A percentile compares a stretch with the other conserved stretches of the same genome.
Conservation (phyloP, 2,329 filamentous ascomycete genomes). For the Colletotrichum lindemuthianum region DNA sequence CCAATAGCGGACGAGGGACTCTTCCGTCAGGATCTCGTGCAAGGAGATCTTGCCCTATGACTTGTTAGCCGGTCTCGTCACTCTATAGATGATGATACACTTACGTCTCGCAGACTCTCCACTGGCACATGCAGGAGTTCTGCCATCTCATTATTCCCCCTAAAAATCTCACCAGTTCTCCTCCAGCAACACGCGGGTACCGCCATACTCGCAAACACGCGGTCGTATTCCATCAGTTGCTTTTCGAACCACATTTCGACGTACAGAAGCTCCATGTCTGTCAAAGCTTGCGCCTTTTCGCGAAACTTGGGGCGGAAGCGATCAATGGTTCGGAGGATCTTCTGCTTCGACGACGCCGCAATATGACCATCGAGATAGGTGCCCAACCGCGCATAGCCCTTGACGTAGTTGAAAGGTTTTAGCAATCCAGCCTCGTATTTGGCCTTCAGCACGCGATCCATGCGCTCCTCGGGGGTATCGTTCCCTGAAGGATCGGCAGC, state of each 20-base stretch:
- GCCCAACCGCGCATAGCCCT: slow-evolving; percentile 89
- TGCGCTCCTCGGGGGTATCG: slow-evolving; percentile 88
- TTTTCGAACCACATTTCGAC: slow-evolving; percentile 99
- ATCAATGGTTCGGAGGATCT: slow-evolving; percentile 91
- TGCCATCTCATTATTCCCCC: slow-evolving; percentile 98
- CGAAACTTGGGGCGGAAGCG: slow-evolving; percentile 95
- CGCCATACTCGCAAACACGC: slow-evolving; percentile 98
- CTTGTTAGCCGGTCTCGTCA: slow-evolving; percentile 31
- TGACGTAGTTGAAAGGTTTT: slow-evolving; percentile 98
- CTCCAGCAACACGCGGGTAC: slow-evolving; percentile 98
- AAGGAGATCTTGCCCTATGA: slow-evolving; percentile 88
- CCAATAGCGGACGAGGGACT: slow-evolving; percentile 96
- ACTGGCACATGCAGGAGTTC: slow-evolving; percentile 94
- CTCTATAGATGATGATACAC: slow-evolving; percentile 46
- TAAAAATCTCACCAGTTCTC: slow-evolving; percentile 94
- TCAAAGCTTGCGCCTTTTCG: slow-evolving; percentile 91
- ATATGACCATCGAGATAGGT: slow-evolving; percentile 93
- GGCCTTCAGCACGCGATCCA: slow-evolving; percentile 92
- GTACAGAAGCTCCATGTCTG: slow-evolving; percentile 91
- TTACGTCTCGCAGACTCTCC: slow-evolving; percentile 87
- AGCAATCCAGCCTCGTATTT: slow-evolving; percentile 96
- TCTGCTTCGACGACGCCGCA: slow-evolving; percentile 82
- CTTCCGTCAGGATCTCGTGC: slow-evolving; percentile 95
- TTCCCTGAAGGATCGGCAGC: slow-evolving; percentile 92
- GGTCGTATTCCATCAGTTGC: slow-evolving; percentile 96